Evolutionary conservation across 148 eudicot genomes (phyloP), one percentile per base, ranked within the genome.

Genomic region (Rhododendron griersonianum): DNA sequence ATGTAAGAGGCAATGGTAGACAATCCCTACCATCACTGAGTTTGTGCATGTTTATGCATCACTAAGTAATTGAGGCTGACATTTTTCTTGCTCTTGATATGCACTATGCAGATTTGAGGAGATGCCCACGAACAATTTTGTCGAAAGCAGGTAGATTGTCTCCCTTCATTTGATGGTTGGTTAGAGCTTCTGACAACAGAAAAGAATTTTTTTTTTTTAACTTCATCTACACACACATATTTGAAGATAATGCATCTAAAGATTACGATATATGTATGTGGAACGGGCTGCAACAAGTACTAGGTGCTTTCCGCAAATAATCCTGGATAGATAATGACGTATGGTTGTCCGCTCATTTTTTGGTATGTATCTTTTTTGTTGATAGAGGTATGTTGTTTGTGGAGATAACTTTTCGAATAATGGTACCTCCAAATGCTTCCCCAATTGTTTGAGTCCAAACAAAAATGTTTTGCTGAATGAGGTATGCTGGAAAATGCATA

Each of bases 71-170:
- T 35, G 47, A 10, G 73, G 71, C 57, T 84, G 44, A 67, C 77
- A 65, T 35, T 75, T 61, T 57, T 78, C 28, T 73, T 18, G 48
- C 57, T 39, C 89, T 67, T 67, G 30, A 3, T 67, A 67, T 67
- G 74, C 74, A 25, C 13, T 11, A 45, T 90, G 89, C 94, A 96
- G 99, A 63, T 96, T 96, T 82, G 99, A 96, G 90, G 99, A 96
- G 91, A 96, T 96, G 99, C 96, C 98, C 44, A 96, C 99, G 59
- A 92, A 94, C 90, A 92, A 93, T 88, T 97, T 85, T 90, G 95
- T 93, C 9, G 99, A 97, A 87, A 95, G 98, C 98, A 97, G 99
- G 99, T 97, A 90, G 39, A 10, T 59, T 23, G 11, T 81, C 33
- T 63, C 55, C 45, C 33, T 82, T 83, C 61, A 5, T n/a, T 16